Evolutionary conservation across 75 land plant genomes (phyloP), one percentile per base, ranked within the genome.

Genomic region (Selaginella tamariscina): DNA sequence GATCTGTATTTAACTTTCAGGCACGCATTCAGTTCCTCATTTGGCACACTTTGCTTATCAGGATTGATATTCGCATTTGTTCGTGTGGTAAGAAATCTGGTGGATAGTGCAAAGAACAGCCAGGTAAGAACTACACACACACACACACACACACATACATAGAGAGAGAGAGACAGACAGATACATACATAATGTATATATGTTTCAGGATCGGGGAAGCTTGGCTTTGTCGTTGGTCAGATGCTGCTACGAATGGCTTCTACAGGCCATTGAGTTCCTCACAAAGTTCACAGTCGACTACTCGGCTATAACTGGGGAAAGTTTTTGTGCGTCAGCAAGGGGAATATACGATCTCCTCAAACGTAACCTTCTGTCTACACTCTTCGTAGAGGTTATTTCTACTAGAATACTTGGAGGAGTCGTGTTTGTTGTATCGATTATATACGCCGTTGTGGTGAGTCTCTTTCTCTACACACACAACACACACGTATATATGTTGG

Each of bases 251-350:
- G 79, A 83, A 68, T 70, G 76, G 55, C 59, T 85, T 0, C 69
- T 90, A 24, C 29, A 75, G 56, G 79, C 87, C 5, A 72, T 95
- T 70, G 97, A 95, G 33, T 95, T 84, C 76, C 70, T 95, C 30
- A 95, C 86, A 79, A 85, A 91, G 76, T 95, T 90, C 77, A 90
- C 99, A 0, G 80, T 91, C 29, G 89, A 83, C 71, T 95, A 90
- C 79, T 91, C 96, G 15, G 96, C 99, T 55, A 87, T 95, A 73
- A 90, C 88, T 49, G 99, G 99, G 30, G 89, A 90, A 78, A 77
- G 80, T 28, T 95, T 88, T 73, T 95, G 92, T 72, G 59, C 82
- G 21, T 83, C 96, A 55, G 96, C 99, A 22, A 80, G 73, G 69
- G 82, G 90, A 86, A 81, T 92, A 22, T 95, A 91, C 74, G 96